A percentile compares a stretch with the other conserved stretches of the same genome.
Conservation (phyloP, 2,329 filamentous ascomycete species). For the Saccharata proteae region DNA sequence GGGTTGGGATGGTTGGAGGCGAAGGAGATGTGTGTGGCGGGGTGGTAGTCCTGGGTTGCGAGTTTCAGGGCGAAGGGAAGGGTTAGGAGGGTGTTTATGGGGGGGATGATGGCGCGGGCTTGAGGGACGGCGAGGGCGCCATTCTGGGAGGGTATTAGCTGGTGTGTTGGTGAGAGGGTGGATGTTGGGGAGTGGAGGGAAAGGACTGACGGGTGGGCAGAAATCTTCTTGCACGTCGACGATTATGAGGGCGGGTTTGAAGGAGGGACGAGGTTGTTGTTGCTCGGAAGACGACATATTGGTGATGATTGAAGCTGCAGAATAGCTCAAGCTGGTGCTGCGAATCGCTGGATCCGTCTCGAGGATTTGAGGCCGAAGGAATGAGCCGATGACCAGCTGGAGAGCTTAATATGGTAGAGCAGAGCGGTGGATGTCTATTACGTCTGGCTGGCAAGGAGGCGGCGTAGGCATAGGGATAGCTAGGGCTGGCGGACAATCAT, state of each 20-base stretch:
- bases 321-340: too few species aligned
- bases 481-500: too few species aligned
- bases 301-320: conserved; percentile 1
- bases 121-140: conserved; percentile 72
- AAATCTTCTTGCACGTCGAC: conserved; percentile 94
- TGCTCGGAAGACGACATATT: conserved; percentile 1
- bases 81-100: conserved; percentile 62
- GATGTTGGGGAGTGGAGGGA: conserved; percentile 1
- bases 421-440: too few species aligned
- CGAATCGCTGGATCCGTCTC: not conserved
- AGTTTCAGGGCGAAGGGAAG: conserved; percentile 63
- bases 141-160: conserved; percentile 38
- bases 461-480: too few species aligned
- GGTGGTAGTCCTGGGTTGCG: conserved; percentile 91
- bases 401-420: not conserved
- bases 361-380: not conserved
- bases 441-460: too few species aligned
- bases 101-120: conserved; percentile 56
- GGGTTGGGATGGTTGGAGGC: conserved; percentile 59
- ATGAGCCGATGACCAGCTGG: not conserved
- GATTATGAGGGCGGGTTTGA: conserved; percentile 52
- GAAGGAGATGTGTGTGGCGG: conserved; percentile 74
- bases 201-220: conserved; percentile 64
- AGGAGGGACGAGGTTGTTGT: conserved; percentile 16
- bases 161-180: conserved; percentile 2